Conservation (phyloP, 768 basidiomycete genomes). For the Strobilomyces dryophilus region DNA sequence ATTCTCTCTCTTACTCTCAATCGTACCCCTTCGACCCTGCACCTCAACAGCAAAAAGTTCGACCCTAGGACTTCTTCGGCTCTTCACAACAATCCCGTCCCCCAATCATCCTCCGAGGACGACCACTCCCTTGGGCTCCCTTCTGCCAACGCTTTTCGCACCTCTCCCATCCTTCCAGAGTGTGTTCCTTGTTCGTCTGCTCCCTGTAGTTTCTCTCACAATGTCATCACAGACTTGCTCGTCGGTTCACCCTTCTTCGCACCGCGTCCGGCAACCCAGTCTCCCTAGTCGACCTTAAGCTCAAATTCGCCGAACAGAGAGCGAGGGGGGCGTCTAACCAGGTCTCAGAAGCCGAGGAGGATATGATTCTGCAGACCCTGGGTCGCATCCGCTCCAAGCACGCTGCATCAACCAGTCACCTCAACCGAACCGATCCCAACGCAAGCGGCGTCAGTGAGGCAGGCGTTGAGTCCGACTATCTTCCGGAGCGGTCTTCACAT, state of each 20-base stretch:
- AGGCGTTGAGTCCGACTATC: constrained; percentile 28
- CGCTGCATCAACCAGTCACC: constrained; percentile 16
- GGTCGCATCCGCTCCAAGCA: constrained; percentile 45
- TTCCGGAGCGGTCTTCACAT: constrained; percentile 32
- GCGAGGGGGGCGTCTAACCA: constrained; percentile 62
- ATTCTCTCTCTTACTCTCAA: constrained; percentile 15
- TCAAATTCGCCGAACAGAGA: constrained; percentile 71
- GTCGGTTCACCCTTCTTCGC: constrained; percentile 77
- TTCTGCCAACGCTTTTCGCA: constrained; percentile 74
- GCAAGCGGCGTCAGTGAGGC: constrained; percentile 13
- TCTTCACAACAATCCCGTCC: constrained; percentile 10
- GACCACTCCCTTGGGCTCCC: constrained; percentile 55
- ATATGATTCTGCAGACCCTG: constrained; percentile 76
- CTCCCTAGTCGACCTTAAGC: constrained; percentile 58
- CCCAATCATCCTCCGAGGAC: constrained; percentile 30
- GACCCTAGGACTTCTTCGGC: constrained; percentile 48
- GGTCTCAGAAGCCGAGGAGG: constrained; percentile 79
- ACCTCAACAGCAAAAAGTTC: constrained; percentile 65
- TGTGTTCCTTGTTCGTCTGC: constrained; percentile 38
- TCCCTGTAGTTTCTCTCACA: constrained; percentile 8
- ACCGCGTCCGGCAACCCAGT: constrained; percentile 63
- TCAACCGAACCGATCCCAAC: constrained; percentile 17
- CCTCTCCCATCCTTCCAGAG: constrained; percentile 83
- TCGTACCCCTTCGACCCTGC: constrained; percentile 23
- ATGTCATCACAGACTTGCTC: constrained; percentile 56